Percentiles rank a stretch among this genome's conserved stretches.
Conservation (phyloP, 495 filamentous ascomycete genomes). For the Lineolata rhizophorae region DNA sequence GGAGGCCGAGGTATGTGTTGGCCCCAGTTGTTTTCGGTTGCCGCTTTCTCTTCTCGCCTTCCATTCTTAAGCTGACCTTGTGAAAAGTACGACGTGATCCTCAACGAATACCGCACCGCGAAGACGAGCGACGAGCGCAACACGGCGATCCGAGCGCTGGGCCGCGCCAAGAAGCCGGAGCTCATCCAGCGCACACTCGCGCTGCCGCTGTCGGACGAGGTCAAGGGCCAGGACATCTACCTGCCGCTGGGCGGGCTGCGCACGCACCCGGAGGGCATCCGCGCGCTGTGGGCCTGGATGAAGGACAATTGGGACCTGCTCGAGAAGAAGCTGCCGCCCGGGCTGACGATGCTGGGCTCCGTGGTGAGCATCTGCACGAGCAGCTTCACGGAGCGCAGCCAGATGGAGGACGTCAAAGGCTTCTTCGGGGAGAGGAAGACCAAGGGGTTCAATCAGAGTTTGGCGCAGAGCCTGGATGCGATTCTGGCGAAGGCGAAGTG, state of each 20-base stretch:
- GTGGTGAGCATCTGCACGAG: conserved; percentile 69
- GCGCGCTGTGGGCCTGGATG: conserved; percentile 66
- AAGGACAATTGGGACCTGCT: conserved; percentile 69
- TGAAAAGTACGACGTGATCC: conserved; percentile 46
- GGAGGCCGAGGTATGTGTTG: conserved; percentile 37
- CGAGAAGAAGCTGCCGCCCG: conserved; percentile 57
- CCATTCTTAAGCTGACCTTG: conserved; percentile 8
- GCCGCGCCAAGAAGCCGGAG: conserved; percentile 50
- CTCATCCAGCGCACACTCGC: conserved; percentile 64
- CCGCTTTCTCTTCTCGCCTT: conserved; percentile 6
- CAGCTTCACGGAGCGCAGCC: conserved; percentile 55
- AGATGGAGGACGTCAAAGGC: conserved; percentile 46
- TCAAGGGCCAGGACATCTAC: conserved; percentile 94
- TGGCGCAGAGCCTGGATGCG: conserved; percentile 38
- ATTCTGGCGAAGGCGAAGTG: conserved; percentile 38
- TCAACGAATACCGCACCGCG: conserved; percentile 70
- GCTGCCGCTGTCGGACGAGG: conserved; percentile 54
- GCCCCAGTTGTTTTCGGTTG: background rate
- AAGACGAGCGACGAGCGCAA: conserved; percentile 83
- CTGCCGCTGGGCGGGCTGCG: conserved; percentile 63
- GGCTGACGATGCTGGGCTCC: conserved; percentile 61
- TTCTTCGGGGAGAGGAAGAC: conserved; percentile 71
- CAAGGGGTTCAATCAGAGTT: conserved; percentile 40
- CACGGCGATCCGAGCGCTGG: conserved; percentile 74
- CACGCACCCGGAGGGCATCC: conserved; percentile 52